These are phyloP conservation scores for Verticillium nonalfalfae DNA, from an alignment of 2,329 filamentous ascomycete genomes.

Conservation along the genomic window DNA sequence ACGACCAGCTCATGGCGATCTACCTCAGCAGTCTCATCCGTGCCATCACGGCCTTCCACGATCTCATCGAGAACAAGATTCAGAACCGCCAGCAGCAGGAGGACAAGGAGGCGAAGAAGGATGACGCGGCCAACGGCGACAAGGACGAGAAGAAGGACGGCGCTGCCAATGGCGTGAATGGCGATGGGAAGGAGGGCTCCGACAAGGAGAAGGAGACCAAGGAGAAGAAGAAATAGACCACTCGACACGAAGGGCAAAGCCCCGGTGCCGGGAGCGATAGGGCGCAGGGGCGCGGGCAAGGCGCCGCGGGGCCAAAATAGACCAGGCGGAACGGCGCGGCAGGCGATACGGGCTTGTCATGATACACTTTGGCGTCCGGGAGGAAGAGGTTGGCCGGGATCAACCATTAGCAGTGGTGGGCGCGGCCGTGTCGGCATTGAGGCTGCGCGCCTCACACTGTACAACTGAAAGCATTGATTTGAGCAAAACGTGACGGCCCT, in stretches of 20 bases:
- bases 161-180: conserved; percentile 28
- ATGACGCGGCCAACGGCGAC: conserved; percentile 46
- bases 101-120: conserved; percentile 85
- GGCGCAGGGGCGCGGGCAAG: background rate
- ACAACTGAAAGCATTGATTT: background rate
- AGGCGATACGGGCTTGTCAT: background rate
- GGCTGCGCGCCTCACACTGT: background rate
- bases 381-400: background rate
- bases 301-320: background rate
- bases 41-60: conserved; percentile 97
- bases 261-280: conserved; percentile 6
- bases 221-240: conserved; percentile 41
- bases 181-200: conserved; percentile 40
- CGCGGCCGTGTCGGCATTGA: background rate
- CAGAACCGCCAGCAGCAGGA: conserved; percentile 97
- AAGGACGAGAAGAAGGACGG: conserved; percentile 54
- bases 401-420: background rate
- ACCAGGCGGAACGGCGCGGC: background rate
- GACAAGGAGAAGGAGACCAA: conserved; percentile 44
- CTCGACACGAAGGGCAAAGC: background rate
- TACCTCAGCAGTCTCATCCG: conserved; percentile 95
- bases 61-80: conserved; percentile 99
- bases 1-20: conserved; percentile 97
- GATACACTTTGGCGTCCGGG: background rate
- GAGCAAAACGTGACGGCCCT: background rate